Evolutionary conservation across 805 yeast species (phyloP).

Genomic region (Zygosaccharomyces gambellarensis): DNA sequence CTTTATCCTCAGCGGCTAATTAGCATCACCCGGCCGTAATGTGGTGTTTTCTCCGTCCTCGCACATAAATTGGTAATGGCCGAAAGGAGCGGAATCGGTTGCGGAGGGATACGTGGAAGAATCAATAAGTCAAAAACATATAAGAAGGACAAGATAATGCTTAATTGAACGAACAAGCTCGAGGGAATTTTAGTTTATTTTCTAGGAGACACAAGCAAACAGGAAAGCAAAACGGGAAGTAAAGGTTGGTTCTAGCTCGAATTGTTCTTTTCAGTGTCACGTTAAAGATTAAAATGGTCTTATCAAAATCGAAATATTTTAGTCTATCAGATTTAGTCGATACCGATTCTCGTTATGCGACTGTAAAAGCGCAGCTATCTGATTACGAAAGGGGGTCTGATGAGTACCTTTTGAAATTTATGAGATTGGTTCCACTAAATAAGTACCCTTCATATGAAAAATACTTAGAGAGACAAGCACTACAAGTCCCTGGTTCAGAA

Average conservation of each 20-base stretch:
- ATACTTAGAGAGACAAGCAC: conserved; percentile 34
- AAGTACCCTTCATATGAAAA: conserved; percentile 23
- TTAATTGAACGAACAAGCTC: too few species aligned
- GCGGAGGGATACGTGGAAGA: neutral
- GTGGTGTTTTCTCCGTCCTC: neutral
- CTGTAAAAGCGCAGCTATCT: conserved; percentile 17
- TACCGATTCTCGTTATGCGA: conserved; percentile 18
- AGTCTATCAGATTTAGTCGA: conserved; percentile 24
- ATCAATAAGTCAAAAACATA: neutral
- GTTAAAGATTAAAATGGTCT: neutral
- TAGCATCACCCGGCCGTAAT: neutral
- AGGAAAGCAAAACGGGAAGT: neutral
- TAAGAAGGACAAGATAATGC: neutral
- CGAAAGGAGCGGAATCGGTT: neutral
- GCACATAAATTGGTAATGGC: neutral
- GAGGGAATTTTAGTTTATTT: too few species aligned
- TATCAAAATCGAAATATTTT: neutral
- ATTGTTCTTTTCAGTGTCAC: neutral
- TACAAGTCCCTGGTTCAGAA: conserved; percentile 34
- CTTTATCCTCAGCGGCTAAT: neutral
- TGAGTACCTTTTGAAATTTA: conserved; percentile 24
- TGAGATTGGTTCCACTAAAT: conserved; percentile 22
- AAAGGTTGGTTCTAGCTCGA: neutral
- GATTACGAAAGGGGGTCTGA: conserved; percentile 24
- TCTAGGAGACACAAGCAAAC: too few species aligned